A percentile compares a stretch with the other conserved stretches of the same genome.
Conservation (phyloP, 2,329 filamentous ascomycete species). For the Neofusicoccum sp. region DNA sequence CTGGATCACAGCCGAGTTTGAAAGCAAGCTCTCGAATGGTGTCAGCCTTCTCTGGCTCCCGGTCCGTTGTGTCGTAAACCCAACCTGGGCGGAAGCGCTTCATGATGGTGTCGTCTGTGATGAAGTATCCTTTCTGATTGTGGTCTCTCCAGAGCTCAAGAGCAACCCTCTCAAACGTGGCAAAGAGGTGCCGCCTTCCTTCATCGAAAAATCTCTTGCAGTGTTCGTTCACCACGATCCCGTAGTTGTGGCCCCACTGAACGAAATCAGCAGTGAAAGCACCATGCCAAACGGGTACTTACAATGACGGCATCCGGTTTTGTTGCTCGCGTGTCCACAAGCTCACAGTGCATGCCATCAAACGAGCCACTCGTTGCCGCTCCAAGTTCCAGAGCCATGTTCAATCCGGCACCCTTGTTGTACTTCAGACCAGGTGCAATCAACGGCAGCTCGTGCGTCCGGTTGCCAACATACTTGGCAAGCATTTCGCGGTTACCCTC, state of each 20-base stretch:
- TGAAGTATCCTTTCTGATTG: slow-evolving; percentile 42
- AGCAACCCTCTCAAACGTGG: slow-evolving; percentile 45
- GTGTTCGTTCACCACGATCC: slow-evolving; percentile 44
- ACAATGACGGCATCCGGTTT: slow-evolving; percentile 42
- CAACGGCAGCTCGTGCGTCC: slow-evolving; percentile 40
- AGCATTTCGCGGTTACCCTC: slow-evolving; percentile 44
- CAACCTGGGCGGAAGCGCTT: slow-evolving; percentile 42
- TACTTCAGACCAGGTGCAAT: slow-evolving; percentile 43
- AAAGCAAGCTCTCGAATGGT: slow-evolving; percentile 41
- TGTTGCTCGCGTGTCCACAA: slow-evolving; percentile 41
- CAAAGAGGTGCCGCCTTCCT: slow-evolving; percentile 41
- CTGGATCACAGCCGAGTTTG: slow-evolving; percentile 38
- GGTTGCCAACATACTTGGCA: slow-evolving; percentile 39
- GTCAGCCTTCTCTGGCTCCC: slow-evolving; percentile 40
- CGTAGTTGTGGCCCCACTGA: slow-evolving; percentile 42
- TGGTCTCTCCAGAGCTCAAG: slow-evolving; percentile 43
- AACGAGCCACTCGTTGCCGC: slow-evolving; percentile 42
- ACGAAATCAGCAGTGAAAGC: neutral
- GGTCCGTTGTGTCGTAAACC: slow-evolving; percentile 45
- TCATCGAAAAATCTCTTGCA: slow-evolving; percentile 42
- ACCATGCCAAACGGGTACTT: neutral
- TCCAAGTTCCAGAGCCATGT: slow-evolving; percentile 43
- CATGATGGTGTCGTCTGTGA: slow-evolving; percentile 43
- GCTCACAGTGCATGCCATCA: slow-evolving; percentile 45
- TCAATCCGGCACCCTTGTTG: slow-evolving; percentile 40